Percentiles rank a stretch among this genome's conserved stretches.
phyloP scores from a whole-genome alignment of 1,284 basidiomycete species.

The Apiotrichum gracile region DNA sequence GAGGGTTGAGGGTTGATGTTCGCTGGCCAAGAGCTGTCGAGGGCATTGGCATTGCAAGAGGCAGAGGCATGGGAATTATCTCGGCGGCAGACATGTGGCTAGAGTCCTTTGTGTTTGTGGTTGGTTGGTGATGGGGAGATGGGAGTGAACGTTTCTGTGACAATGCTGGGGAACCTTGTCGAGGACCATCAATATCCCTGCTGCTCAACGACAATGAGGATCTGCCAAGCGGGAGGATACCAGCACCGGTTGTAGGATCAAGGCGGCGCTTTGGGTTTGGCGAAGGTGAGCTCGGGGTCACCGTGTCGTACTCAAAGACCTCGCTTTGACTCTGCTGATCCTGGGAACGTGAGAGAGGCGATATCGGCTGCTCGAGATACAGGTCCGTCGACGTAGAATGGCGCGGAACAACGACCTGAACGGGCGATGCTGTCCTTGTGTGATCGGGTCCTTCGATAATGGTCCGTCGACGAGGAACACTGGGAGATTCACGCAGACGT shows the following conservation, averaged over 20 bases:
- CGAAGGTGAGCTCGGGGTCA: neutral
- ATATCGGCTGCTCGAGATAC: neutral
- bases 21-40: neutral
- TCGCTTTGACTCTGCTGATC: neutral
- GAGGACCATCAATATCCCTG: neutral
- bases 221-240: neutral
- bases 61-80: conserved; percentile 7
- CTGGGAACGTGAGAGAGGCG: neutral
- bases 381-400: conserved; percentile 1
- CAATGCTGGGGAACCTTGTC: neutral
- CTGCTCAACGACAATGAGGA: neutral
- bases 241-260: neutral
- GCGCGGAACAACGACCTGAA: neutral
- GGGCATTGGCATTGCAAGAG: conserved; percentile 5
- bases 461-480: conserved; percentile 32
- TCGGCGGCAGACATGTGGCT: conserved; percentile 3
- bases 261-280: neutral
- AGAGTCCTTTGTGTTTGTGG: neutral
- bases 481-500: conserved; percentile 27
- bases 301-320: neutral
- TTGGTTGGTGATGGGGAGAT: neutral
- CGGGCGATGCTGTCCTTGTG: neutral
- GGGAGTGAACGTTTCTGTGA: conserved; percentile 10
- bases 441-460: conserved; percentile 20
- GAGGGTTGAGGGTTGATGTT: neutral